Base-by-base conservation (phyloP, 108 stramenopile species). In the Craspedostauros australis region DNA sequence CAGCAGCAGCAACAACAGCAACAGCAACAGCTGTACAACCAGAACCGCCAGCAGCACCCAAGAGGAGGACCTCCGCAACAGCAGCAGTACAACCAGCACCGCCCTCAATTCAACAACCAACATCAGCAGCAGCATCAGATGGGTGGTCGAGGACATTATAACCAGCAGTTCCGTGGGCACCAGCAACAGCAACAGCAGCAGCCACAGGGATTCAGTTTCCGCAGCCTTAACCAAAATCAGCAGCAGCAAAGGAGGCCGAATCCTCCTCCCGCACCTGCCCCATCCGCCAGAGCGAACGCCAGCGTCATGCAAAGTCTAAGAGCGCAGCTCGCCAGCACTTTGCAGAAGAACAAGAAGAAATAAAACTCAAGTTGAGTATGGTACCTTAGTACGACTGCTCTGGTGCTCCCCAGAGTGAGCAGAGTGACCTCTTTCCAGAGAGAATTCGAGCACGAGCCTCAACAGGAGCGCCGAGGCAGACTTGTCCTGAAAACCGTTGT, bases 311-410 rank as follows among this genome's bases (percentile, higher is more conserved):
- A 46, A 40, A 87, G 65, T 48, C 71, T 93, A 42, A 77, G 81
- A 16, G 77, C 86, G 14, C 92, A 93, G 54, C 69, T 93, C 54
- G 61, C 79, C 48, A 87, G 75, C 41, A 93, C 88, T 12, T 50
- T 93, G 59, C 57, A 80, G 40, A 69, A 84, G 24, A 86, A 86
- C n/a, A n/a, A n/a, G n/a, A n/a, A n/a, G n/a, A n/a, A n/a, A n/a
- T n/a, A n/a, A n/a, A n/a, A n/a, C n/a, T n/a, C n/a, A n/a, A n/a
- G n/a, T n/a, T n/a, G n/a, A n/a, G n/a, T n/a, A n/a, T n/a, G n/a
- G n/a, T n/a, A n/a, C n/a, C n/a, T n/a, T n/a, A n/a, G n/a, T n/a
- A n/a, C n/a, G n/a, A n/a, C n/a, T n/a, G n/a, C n/a, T n/a, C n/a
- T n/a, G n/a, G n/a, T n/a, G n/a, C n/a, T n/a, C n/a, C n/a, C n/a